These are phyloP conservation scores for Fusarium sp. DNA, from an alignment of 2,329 filamentous ascomycete species.

Conservation along the genomic window DNA sequence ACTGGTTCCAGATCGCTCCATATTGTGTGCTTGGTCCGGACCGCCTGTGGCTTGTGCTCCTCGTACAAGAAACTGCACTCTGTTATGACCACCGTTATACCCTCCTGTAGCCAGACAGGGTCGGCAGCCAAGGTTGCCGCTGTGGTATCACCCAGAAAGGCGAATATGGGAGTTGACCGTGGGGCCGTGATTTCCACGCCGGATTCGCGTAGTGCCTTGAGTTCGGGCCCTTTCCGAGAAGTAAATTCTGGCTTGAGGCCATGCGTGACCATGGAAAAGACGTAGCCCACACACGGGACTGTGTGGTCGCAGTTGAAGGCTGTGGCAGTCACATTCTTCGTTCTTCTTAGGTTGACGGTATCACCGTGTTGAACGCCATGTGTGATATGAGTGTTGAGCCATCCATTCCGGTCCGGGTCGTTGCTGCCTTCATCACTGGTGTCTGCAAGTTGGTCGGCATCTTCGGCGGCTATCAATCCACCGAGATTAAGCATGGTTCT, in stretches of 20 bases:
- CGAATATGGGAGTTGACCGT: conserved; percentile 55
- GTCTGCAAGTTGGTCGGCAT: conserved; percentile 28
- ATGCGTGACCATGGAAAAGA: conserved; percentile 55
- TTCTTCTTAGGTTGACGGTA: conserved; percentile 50
- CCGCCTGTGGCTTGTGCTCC: conserved; percentile 57
- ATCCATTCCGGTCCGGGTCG: conserved; percentile 29
- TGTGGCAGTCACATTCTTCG: conserved; percentile 53
- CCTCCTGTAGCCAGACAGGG: conserved; percentile 54
- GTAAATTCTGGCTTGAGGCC: conserved; percentile 55
- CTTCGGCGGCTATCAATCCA: conserved; percentile 48
- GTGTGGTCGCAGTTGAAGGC: conserved; percentile 61
- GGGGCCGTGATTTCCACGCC: conserved; percentile 56
- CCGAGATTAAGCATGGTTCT: conserved; percentile 58
- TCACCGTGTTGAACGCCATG: conserved; percentile 53
- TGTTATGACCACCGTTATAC: conserved; percentile 60
- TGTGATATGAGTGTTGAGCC: conserved; percentile 54
- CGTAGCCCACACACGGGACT: conserved; percentile 61
- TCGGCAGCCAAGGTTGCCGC: conserved; percentile 53
- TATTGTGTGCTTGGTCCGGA: conserved; percentile 60
- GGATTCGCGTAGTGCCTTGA: conserved; percentile 53
- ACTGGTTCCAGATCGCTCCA: conserved; percentile 60
- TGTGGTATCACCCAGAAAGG: conserved; percentile 62
- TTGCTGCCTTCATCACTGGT: conserved; percentile 13
- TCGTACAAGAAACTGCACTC: conserved; percentile 62
- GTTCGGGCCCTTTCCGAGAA: conserved; percentile 49